phyloP scores from a whole-genome alignment of 306 rosid genomes.

The Styphnolobium japonicum region DNA sequence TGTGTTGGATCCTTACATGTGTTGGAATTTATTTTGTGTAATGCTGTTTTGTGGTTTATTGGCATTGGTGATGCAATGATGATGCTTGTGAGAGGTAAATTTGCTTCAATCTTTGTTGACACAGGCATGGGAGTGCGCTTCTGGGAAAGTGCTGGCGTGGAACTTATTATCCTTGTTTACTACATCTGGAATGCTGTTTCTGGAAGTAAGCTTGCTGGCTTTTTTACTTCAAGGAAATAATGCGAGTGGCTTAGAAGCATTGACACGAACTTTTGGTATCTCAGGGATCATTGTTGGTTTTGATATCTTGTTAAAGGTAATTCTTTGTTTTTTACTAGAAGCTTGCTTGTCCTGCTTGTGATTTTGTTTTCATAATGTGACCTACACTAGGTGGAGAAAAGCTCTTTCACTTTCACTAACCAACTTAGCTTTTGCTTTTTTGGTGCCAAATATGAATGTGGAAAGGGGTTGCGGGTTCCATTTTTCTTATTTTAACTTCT shows the following conservation, averaged over 20 bases:
- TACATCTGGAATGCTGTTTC: conserved; percentile 88
- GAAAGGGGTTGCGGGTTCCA: too few species aligned
- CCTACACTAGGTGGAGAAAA: not conserved
- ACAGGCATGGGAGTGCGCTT: conserved; percentile 85
- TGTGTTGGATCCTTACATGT: not conserved
- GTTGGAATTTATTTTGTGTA: not conserved
- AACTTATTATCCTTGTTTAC: conserved; percentile 78
- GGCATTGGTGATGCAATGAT: not conserved
- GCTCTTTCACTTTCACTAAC: not conserved
- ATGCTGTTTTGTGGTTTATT: not conserved
- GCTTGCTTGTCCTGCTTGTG: conserved; percentile 1
- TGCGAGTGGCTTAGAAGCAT: conserved; percentile 68
- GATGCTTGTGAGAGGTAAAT: conserved; percentile 6
- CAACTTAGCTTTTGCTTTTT: not conserved
- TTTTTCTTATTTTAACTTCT: not conserved
- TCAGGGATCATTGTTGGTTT: conserved; percentile 81
- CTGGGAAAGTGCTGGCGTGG: conserved; percentile 74
- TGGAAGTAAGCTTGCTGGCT: conserved; percentile 97
- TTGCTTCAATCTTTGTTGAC: conserved; percentile 12
- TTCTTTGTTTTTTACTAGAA: not conserved
- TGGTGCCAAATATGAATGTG: not conserved
- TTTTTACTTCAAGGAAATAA: conserved; percentile 87
- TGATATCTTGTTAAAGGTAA: conserved; percentile 83
- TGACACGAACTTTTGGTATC: conserved; percentile 74
- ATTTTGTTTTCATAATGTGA: not conserved